These are phyloP conservation scores for Phytopythium sindhum DNA, from an alignment of 352 stramenopile genomes.

Conservation along the genomic window DNA sequence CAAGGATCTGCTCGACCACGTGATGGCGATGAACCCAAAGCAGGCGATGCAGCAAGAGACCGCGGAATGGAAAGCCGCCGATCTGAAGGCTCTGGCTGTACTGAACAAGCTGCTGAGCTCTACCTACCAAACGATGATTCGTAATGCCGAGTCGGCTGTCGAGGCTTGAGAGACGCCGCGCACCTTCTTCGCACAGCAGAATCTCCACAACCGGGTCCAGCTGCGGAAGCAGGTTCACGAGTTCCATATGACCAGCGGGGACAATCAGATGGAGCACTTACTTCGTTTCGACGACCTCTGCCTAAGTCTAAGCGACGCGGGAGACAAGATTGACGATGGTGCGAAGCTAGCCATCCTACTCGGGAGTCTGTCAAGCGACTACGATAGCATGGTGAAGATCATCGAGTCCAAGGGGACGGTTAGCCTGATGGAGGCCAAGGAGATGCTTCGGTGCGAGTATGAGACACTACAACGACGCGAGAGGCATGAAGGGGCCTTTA, in stretches of 20 bases:
- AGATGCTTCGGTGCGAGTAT: conserved; percentile 17
- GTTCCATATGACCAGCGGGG: conserved; percentile 7
- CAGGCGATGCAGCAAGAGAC: conserved; percentile 4
- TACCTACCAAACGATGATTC: conserved; percentile 10
- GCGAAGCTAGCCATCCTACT: conserved; percentile 16
- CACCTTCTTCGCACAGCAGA: conserved; percentile 18
- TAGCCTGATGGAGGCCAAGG: conserved; percentile 13
- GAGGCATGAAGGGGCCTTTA: conserved; percentile 12
- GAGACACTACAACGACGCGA: conserved; percentile 10
- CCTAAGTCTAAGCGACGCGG: conserved; percentile 9
- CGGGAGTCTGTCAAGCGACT: conserved; percentile 12
- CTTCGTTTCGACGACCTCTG: conserved; percentile 21
- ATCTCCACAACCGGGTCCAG: conserved; percentile 19
- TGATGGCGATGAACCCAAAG: conserved; percentile 5
- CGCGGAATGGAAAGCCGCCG: conserved; percentile 17
- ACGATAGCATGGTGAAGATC: conserved; percentile 18
- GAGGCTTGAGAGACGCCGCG: conserved; percentile 15
- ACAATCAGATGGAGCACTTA: conserved; percentile 16
- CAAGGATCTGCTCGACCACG: conserved; percentile 12
- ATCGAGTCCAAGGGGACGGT: conserved; percentile 11
- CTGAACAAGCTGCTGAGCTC: conserved; percentile 13
- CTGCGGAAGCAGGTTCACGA: conserved; percentile 19
- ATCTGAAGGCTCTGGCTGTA: conserved; percentile 16
- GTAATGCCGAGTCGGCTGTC: not conserved
- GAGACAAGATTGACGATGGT: conserved; percentile 11